phyloP scores from a whole-genome alignment of 306 rosid genomes.

The Mimosa bimucronata region DNA sequence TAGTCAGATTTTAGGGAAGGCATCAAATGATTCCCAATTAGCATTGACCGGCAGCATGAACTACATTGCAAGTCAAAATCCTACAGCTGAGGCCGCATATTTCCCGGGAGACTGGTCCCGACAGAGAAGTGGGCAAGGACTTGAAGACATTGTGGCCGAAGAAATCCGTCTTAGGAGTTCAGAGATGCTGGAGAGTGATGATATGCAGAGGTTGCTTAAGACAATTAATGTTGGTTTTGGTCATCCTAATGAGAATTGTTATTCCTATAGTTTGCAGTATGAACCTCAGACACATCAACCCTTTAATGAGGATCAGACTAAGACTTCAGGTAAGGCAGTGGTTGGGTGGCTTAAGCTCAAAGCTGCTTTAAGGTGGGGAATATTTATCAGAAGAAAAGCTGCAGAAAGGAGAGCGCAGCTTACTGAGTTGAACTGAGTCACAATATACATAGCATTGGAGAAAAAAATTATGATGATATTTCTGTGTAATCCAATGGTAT shows the following conservation, averaged over 20 bases:
- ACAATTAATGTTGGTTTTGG: constrained; percentile 60
- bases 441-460: constrained; percentile 17
- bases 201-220: constrained; percentile 78
- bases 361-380: constrained; percentile 95
- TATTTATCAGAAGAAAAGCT: constrained; percentile 73
- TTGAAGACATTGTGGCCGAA: constrained; percentile 74
- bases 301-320: constrained; percentile 48
- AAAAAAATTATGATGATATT: constrained; percentile 13
- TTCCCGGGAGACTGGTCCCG: constrained; percentile 63
- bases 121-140: constrained; percentile 61
- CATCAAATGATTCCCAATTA: constrained; percentile 49
- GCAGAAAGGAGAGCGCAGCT: constrained; percentile 89
- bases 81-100: constrained; percentile 48
- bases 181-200: constrained; percentile 81
- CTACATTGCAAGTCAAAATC: constrained; percentile 50
- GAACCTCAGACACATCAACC: constrained; percentile 59
- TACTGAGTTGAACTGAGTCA: constrained; percentile 68
- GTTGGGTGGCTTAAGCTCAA: constrained; percentile 94
- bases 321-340: constrained; percentile 74
- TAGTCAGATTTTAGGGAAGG: constrained; percentile 42
- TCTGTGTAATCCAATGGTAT: not conserved
- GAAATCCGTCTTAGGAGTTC: constrained; percentile 82
- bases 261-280: constrained; percentile 57
- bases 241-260: constrained; percentile 55
- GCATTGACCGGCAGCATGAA: constrained; percentile 46